Evolutionary conservation across 1,284 basidiomycete species (phyloP).

Genomic region (Ganoderma leucocontextum): DNA sequence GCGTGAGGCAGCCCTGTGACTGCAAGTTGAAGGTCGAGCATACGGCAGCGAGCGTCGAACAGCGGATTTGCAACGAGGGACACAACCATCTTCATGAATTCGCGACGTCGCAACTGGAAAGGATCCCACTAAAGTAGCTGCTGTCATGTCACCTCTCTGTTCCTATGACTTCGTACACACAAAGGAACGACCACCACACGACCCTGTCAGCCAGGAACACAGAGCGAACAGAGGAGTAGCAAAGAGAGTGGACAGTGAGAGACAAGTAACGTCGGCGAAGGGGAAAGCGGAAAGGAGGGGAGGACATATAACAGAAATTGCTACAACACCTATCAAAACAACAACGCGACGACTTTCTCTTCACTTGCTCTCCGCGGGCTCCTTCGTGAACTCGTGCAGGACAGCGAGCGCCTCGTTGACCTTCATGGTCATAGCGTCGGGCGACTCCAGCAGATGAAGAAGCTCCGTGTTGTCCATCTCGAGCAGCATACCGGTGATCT

Average conservation of each 20-base stretch:
- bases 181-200: constrained; percentile 64
- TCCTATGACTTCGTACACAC: constrained; percentile 64
- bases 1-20: not conserved
- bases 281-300: constrained; percentile 30
- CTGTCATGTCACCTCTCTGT: constrained; percentile 55
- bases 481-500: constrained; percentile 97
- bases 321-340: constrained; percentile 34
- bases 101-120: constrained; percentile 22
- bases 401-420: constrained; percentile 88
- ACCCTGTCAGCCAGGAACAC: constrained; percentile 46
- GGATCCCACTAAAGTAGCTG: constrained; percentile 34
- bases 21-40: not conserved
- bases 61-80: constrained; percentile 14
- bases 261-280: constrained; percentile 38
- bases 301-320: constrained; percentile 17
- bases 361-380: constrained; percentile 43
- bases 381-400: constrained; percentile 77
- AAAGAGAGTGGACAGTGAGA: constrained; percentile 32
- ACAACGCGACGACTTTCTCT: constrained; percentile 30
- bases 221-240: constrained; percentile 40
- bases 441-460: constrained; percentile 83
- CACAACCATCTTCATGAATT: constrained; percentile 33
- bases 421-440: constrained; percentile 86
- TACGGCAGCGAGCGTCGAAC: not conserved
- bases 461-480: constrained; percentile 97